Conservation (phyloP, 2,329 filamentous ascomycete species). For the Diaporthe ilicicola region DNA sequence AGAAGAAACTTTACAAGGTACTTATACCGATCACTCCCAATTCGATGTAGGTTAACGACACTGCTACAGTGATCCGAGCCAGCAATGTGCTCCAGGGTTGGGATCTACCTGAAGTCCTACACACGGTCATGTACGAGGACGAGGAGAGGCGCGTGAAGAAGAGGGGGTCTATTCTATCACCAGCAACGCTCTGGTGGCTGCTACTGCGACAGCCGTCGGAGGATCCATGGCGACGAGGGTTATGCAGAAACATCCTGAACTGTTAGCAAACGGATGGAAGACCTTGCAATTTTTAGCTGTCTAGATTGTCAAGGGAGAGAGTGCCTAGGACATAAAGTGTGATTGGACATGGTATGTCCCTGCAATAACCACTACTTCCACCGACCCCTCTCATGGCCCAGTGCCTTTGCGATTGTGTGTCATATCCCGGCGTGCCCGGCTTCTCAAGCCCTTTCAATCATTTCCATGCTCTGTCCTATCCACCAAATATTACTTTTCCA, state of each 20-base stretch:
- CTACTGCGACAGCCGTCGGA: not conserved
- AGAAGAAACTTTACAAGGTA: constrained; percentile 3
- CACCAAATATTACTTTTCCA: not conserved
- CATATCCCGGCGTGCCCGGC: no score
- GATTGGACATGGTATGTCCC: no score
- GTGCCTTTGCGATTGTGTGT: no score
- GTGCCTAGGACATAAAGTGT: no score
- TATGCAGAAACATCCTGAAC: not conserved
- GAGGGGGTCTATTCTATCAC: not conserved
- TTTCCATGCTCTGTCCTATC: not conserved
- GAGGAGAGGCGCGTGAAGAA: not conserved
- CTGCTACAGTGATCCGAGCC: not conserved
- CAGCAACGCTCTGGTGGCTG: not conserved
- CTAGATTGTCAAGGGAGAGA: not conserved
- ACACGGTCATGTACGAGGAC: not conserved
- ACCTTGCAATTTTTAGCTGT: not conserved
- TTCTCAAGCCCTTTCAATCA: no score
- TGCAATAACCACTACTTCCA: no score
- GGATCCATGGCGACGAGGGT: not conserved
- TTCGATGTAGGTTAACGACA: not conserved
- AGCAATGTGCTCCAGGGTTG: not conserved
- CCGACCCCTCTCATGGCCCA: no score
- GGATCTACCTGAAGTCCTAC: not conserved
- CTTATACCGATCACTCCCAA: not conserved
- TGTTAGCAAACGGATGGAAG: not conserved